A percentile compares a stretch with the other conserved stretches of the same genome.
These are phyloP conservation scores for Fusarium goolgardi DNA, from an alignment of 2,329 filamentous ascomycete species.

Conservation along the genomic window DNA sequence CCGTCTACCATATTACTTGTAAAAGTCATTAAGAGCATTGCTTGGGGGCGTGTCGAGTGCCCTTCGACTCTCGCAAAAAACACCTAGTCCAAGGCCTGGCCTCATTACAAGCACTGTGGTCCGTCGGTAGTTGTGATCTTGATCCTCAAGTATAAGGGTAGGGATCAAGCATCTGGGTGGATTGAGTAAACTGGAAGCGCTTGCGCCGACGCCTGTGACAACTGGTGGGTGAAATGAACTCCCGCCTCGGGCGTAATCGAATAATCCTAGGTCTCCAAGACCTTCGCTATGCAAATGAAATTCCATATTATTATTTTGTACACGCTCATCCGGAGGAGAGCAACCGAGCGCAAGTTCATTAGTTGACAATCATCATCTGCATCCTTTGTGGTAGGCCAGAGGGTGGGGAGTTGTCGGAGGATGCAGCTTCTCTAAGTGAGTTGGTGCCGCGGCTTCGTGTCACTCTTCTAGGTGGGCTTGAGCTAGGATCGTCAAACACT, in stretches of 20 bases:
- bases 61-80: slow-evolving; percentile 20
- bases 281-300: slow-evolving; percentile 55
- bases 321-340: slow-evolving; percentile 44
- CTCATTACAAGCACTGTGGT: slow-evolving; percentile 11
- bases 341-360: slow-evolving; percentile 41
- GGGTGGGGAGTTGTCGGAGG: slow-evolving; percentile 65
- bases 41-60: slow-evolving; percentile 31
- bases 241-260: slow-evolving; percentile 31
- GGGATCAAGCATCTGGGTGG: slow-evolving; percentile 21
- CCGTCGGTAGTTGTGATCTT: slow-evolving; percentile 1
- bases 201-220: slow-evolving; percentile 16
- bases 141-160: slow-evolving; percentile 3
- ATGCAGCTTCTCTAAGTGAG: slow-evolving; percentile 61
- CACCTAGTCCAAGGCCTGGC: slow-evolving; percentile 12
- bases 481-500: slow-evolving; percentile 71
- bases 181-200: slow-evolving; percentile 17
- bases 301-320: slow-evolving; percentile 49
- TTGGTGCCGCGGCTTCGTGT: slow-evolving; percentile 66
- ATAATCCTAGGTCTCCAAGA: slow-evolving; percentile 40
- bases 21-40: slow-evolving; percentile 46
- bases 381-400: slow-evolving; percentile 64
- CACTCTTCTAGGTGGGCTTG: slow-evolving; percentile 64
- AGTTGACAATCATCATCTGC: slow-evolving; percentile 74
- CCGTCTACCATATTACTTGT: slow-evolving; percentile 48
- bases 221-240: slow-evolving; percentile 21